A percentile compares a stretch with the other conserved stretches of the same genome.
phyloP scores from a whole-genome alignment of 164 flowering plant genomes.

The Aristolochia contorta region DNA sequence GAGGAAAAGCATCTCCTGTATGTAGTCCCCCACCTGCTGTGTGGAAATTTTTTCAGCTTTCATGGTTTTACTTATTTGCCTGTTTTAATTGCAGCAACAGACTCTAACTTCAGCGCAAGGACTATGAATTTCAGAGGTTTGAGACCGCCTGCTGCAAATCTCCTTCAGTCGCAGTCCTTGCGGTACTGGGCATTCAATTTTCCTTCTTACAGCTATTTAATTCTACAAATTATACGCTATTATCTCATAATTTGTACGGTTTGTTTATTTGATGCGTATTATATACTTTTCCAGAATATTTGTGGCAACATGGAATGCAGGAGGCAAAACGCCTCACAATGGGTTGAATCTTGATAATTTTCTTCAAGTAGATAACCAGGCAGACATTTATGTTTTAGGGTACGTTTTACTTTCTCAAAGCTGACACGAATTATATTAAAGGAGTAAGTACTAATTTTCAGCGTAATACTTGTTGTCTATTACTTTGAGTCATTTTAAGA shows the following conservation, averaged over 20 bases:
- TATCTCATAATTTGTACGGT: neutral
- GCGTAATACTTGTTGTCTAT: too few relatives aligned
- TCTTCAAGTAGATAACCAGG: slow-evolving; percentile 34
- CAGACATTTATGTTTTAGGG: slow-evolving; percentile 77
- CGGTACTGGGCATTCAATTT: slow-evolving; percentile 15
- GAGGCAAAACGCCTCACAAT: slow-evolving; percentile 55
- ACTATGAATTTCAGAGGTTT: slow-evolving; percentile 12
- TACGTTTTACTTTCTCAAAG: slow-evolving; percentile 9
- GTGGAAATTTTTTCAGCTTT: neutral
- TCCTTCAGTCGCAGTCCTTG: slow-evolving; percentile 17
- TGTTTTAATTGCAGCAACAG: slow-evolving; percentile 19
- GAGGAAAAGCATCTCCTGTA: slow-evolving; percentile 14
- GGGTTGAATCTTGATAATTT: slow-evolving; percentile 47
- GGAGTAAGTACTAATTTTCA: too few relatives aligned
- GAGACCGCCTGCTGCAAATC: slow-evolving; percentile 18
- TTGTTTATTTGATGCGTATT: neutral
- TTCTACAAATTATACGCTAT: neutral
- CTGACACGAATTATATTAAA: too few relatives aligned
- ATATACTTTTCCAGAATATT: slow-evolving; percentile 32
- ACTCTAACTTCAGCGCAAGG: slow-evolving; percentile 13
- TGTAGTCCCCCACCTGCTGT: neutral
- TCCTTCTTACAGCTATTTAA: neutral
- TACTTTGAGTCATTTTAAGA: too few relatives aligned
- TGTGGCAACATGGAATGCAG: slow-evolving; percentile 85
- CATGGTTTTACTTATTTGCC: neutral